These are phyloP conservation scores for Collybia mongolica DNA, from an alignment of 768 basidiomycete genomes.

Conservation along the genomic window DNA sequence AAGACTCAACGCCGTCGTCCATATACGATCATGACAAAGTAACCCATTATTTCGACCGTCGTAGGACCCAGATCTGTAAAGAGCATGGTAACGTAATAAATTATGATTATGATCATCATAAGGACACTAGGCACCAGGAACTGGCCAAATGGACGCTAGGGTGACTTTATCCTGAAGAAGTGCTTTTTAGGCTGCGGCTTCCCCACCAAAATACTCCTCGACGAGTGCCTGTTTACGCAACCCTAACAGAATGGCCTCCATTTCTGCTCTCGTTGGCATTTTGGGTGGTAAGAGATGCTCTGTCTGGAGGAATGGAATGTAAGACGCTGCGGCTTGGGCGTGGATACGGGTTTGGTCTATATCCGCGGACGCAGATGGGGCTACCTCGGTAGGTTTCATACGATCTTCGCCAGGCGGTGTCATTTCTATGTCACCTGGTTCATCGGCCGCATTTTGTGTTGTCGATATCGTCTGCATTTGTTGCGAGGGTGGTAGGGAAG, in stretches of 20 bases:
- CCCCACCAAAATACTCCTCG: slow-evolving; percentile 65
- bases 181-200: slow-evolving; percentile 18
- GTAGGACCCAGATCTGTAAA: too few relatives aligned
- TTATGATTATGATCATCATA: not conserved
- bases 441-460: slow-evolving; percentile 58
- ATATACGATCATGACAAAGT: too few relatives aligned
- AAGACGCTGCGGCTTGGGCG: slow-evolving; percentile 62
- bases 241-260: slow-evolving; percentile 73
- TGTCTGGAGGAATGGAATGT: slow-evolving; percentile 72
- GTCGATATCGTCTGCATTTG: slow-evolving; percentile 13
- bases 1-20: too few relatives aligned
- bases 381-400: slow-evolving; percentile 23
- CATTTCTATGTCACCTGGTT: slow-evolving; percentile 42
- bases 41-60: too few relatives aligned
- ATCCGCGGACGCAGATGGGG: slow-evolving; percentile 19
- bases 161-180: not conserved
- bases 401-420: slow-evolving; percentile 26
- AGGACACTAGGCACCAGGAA: slow-evolving; percentile 6
- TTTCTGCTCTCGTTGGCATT: slow-evolving; percentile 72
- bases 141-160: slow-evolving; percentile 4
- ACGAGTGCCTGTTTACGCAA: slow-evolving; percentile 80
- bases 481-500: not conserved
- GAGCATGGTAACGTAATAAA: too few relatives aligned
- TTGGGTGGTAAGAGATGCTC: slow-evolving; percentile 74
- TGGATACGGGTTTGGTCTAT: slow-evolving; percentile 33